Conservation (phyloP, 2,329 filamentous ascomycete species). For the Venturia aucupariae region DNA sequence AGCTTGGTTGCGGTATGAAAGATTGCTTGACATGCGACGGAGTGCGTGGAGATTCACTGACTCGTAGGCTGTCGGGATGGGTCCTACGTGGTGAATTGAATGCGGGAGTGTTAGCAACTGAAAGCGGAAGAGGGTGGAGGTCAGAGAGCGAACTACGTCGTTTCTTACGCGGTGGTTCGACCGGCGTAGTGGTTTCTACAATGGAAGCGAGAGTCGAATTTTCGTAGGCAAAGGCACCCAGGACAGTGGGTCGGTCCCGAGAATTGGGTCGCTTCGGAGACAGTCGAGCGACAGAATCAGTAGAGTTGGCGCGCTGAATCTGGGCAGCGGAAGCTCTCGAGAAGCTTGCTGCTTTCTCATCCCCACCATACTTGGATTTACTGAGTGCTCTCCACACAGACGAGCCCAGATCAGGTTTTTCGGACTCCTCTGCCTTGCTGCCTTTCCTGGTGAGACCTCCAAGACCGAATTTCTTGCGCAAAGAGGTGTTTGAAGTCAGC, state of each 20-base stretch:
- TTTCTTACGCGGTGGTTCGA: slow-evolving; percentile 55
- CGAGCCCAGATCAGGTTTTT: slow-evolving; percentile 49
- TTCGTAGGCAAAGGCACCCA: slow-evolving; percentile 39
- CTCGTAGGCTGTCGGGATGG: neutral
- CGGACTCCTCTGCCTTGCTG: slow-evolving; percentile 71
- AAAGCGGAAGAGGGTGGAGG: slow-evolving; percentile 59
- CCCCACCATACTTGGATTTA: slow-evolving; percentile 33
- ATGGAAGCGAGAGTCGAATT: slow-evolving; percentile 37
- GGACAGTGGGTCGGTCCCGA: slow-evolving; percentile 43
- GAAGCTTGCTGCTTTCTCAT: slow-evolving; percentile 52
- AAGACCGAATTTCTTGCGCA: slow-evolving; percentile 76
- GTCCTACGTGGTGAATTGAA: slow-evolving; percentile 9
- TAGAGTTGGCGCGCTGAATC: slow-evolving; percentile 64
- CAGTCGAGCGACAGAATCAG: slow-evolving; percentile 52
- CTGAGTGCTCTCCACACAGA: slow-evolving; percentile 16
- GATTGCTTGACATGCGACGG: slow-evolving; percentile 26
- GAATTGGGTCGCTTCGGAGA: slow-evolving; percentile 45
- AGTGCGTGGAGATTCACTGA: slow-evolving; percentile 24
- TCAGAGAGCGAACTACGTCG: slow-evolving; percentile 87
- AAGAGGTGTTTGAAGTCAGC: slow-evolving; percentile 72
- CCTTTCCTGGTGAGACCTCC: slow-evolving; percentile 67
- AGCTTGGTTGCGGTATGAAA: slow-evolving; percentile 28
- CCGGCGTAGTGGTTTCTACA: slow-evolving; percentile 37
- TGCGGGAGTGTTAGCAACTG: slow-evolving; percentile 24
- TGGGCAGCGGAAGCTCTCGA: slow-evolving; percentile 47